Evolutionary conservation across 2,329 filamentous ascomycete species (phyloP).

Genomic region (Botrytis medusae): DNA sequence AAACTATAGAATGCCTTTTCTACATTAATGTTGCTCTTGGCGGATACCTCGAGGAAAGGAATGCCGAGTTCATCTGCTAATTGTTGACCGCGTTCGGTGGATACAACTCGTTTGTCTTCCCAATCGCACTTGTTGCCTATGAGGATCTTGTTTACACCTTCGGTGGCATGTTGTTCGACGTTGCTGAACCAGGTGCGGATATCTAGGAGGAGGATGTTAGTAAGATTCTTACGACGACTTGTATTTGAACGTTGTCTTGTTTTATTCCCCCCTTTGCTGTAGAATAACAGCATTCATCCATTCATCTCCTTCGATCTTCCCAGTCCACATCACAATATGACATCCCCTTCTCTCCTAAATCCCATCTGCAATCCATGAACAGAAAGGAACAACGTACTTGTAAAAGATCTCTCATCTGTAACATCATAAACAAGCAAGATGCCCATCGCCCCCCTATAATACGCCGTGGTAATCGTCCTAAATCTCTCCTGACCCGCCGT

Average conservation of each 20-base stretch:
- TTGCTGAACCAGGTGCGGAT: constrained; percentile 99
- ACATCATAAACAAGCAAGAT: constrained; percentile 98
- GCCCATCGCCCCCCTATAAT: constrained; percentile 98
- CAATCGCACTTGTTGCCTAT: constrained; percentile 99
- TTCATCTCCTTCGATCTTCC: neutral
- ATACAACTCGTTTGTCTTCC: constrained; percentile 97
- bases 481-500: constrained; percentile 98
- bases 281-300: neutral
- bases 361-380: neutral
- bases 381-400: constrained; percentile 58
- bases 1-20: constrained; percentile 98
- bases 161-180: constrained; percentile 97
- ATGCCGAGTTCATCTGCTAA: constrained; percentile 95
- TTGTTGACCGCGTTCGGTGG: constrained; percentile 87
- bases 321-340: neutral
- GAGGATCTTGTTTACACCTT: constrained; percentile 99
- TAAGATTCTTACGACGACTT: neutral
- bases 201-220: constrained; percentile 54
- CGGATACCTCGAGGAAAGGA: constrained; percentile 96
- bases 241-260: neutral
- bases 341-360: neutral
- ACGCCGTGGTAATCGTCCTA: constrained; percentile 97
- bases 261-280: neutral
- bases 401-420: constrained; percentile 99
- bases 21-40: constrained; percentile 99